A percentile compares a stretch with the other conserved stretches of the same genome.
phyloP scores from a whole-genome alignment of 2,329 filamentous ascomycete species.

The Alternaria angustiovoidea region DNA sequence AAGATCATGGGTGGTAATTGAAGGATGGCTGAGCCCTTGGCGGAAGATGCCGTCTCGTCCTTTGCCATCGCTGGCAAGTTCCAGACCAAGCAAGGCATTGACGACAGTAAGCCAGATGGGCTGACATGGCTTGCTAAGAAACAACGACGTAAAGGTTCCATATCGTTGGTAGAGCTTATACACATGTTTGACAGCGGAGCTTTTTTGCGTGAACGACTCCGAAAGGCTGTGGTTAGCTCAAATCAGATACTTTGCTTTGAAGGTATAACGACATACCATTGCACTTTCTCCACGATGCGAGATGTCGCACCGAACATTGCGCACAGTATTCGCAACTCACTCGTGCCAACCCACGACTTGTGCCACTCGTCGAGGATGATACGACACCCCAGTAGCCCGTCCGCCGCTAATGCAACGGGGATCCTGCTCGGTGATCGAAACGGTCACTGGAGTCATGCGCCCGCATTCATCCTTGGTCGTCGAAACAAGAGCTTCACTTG shows the following conservation, averaged over 20 bases:
- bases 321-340: neutral
- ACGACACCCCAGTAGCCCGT: neutral
- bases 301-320: neutral
- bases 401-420: conserved; percentile 2
- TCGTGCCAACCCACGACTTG: neutral
- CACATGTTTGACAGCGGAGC: neutral
- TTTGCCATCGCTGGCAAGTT: neutral
- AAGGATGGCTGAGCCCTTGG: neutral
- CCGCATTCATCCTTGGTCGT: neutral
- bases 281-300: neutral
- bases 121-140: neutral
- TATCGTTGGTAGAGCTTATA: neutral
- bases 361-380: neutral
- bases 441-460: neutral
- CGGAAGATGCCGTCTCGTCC: neutral
- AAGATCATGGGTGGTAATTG: neutral
- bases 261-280: neutral
- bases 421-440: neutral
- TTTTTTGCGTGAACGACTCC: neutral
- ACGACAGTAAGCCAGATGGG: neutral
- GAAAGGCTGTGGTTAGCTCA: neutral
- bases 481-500: neutral
- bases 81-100: neutral
- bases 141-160: neutral
- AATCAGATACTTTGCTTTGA: neutral